Conservation (phyloP, 306 rosid genomes). For the Fragaria iinumae region DNA sequence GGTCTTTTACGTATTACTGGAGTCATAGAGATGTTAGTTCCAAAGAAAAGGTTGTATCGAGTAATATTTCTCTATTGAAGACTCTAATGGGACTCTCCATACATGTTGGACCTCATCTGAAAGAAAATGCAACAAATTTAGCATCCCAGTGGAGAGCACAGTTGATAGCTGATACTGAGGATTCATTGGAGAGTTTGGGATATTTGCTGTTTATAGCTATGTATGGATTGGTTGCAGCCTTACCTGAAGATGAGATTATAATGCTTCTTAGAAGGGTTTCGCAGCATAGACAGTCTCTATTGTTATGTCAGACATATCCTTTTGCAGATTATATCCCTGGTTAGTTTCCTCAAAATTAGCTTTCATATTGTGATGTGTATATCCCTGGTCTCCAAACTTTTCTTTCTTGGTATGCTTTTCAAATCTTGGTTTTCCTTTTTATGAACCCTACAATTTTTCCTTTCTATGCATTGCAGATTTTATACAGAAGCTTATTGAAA, state of each 20-base stretch:
- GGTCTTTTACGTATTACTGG: conserved; percentile 16
- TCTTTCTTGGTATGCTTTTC: neutral
- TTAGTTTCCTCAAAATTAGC: conserved; percentile 23
- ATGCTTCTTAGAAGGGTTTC: conserved; percentile 37
- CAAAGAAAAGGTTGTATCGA: conserved; percentile 7
- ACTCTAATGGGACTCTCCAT: conserved; percentile 39
- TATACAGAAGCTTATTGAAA: conserved; percentile 37
- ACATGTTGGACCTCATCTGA: conserved; percentile 32
- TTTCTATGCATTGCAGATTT: conserved; percentile 25
- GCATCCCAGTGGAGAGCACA: conserved; percentile 39
- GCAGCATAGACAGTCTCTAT: conserved; percentile 33
- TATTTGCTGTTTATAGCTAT: neutral
- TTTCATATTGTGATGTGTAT: neutral
- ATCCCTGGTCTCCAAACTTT: neutral
- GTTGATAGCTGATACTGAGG: conserved; percentile 21
- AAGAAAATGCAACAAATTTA: conserved; percentile 44
- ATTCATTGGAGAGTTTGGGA: conserved; percentile 40
- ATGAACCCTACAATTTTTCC: neutral
- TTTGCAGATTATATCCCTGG: conserved; percentile 37
- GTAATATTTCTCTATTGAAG: conserved; percentile 18
- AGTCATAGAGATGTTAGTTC: conserved; percentile 5
- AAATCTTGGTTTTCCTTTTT: neutral
- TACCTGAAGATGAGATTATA: conserved; percentile 39
- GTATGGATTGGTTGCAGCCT: conserved; percentile 38
- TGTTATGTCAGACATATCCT: conserved; percentile 36